Percentiles rank a stretch among this genome's conserved stretches.
phyloP scores from a whole-genome alignment of 495 filamentous ascomycete genomes.

The Neurospora sp. region DNA sequence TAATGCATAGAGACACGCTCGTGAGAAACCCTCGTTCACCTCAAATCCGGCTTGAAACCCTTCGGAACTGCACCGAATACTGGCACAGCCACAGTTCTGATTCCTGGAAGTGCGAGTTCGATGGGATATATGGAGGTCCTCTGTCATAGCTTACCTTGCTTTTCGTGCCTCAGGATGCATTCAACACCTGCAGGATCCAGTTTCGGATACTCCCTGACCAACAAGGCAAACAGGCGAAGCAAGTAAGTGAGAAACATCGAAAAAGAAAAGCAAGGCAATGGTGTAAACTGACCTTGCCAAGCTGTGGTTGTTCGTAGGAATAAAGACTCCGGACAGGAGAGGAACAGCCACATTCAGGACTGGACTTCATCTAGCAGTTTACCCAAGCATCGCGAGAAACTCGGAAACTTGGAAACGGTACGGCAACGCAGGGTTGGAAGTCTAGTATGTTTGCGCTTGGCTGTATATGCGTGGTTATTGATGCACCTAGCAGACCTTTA shows the following conservation, averaged over 20 bases:
- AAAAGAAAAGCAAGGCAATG: too few species aligned
- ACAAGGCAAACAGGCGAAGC: background rate
- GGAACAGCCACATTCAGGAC: background rate
- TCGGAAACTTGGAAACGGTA: too few species aligned
- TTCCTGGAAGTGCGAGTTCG: background rate
- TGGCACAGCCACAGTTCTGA: background rate
- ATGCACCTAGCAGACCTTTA: too few species aligned
- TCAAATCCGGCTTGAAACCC: background rate
- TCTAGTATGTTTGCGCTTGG: too few species aligned
- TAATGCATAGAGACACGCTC: background rate
- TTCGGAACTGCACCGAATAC: background rate
- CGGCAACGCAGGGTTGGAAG: too few species aligned
- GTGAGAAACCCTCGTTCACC: background rate
- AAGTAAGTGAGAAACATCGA: background rate
- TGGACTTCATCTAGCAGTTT: too few species aligned
- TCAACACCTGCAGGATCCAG: background rate
- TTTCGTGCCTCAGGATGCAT: background rate
- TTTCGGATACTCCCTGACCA: background rate
- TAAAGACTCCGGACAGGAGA: too few species aligned
- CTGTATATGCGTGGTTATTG: too few species aligned
- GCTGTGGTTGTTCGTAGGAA: too few species aligned
- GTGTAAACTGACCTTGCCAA: too few species aligned
- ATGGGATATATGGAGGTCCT: background rate
- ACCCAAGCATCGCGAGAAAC: too few species aligned
- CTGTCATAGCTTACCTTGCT: background rate